Evolutionary conservation across 2,329 filamentous ascomycete genomes (phyloP).

Genomic region (Fusarium bactridioides): DNA sequence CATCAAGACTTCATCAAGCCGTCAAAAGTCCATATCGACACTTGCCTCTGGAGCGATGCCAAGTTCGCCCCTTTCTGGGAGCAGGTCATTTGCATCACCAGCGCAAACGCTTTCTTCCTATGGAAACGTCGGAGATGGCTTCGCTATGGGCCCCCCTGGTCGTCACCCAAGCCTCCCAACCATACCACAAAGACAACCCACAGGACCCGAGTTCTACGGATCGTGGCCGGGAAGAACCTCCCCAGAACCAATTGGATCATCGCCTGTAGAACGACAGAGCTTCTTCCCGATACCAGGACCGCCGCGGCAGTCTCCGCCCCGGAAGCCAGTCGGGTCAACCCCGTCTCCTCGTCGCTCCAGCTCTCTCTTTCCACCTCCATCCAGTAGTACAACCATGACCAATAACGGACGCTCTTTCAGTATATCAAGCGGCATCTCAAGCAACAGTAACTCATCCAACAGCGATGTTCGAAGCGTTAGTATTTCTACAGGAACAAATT

Average conservation of each 20-base stretch:
- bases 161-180: constrained; percentile 30
- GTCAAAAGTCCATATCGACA: constrained; percentile 28
- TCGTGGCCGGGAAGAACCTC: constrained; percentile 33
- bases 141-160: constrained; percentile 2
- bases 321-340: constrained; percentile 29
- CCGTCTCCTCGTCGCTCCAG: constrained; percentile 28
- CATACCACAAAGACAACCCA: constrained; percentile 30
- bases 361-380: constrained; percentile 4
- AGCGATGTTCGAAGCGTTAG: constrained; percentile 37
- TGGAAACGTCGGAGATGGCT: not conserved
- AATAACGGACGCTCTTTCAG: constrained; percentile 32
- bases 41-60: not conserved
- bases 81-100: not conserved
- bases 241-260: constrained; percentile 19
- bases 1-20: constrained; percentile 6
- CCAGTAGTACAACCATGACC: constrained; percentile 10
- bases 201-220: constrained; percentile 7
- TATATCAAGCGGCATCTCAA: constrained; percentile 35
- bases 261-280: constrained; percentile 21
- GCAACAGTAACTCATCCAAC: constrained; percentile 39
- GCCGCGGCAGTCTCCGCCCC: constrained; percentile 10
- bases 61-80: not conserved
- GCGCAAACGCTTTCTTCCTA: not conserved
- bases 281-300: constrained; percentile 8
- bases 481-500: constrained; percentile 38